Evolutionary conservation across 2,329 filamentous ascomycete species (phyloP).

Genomic region (Claviceps pazoutovae): DNA sequence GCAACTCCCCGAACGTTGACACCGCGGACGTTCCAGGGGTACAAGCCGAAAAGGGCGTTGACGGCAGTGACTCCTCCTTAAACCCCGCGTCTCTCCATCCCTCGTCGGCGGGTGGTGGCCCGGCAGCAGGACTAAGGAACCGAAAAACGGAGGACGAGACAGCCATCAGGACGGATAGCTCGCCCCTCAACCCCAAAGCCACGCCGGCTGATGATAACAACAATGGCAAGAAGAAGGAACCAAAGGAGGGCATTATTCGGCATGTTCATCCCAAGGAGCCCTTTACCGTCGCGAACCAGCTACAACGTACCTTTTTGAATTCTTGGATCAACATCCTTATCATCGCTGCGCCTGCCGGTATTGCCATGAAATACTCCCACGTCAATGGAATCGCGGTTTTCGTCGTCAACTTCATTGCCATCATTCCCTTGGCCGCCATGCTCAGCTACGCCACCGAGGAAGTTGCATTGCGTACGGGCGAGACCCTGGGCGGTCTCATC

Average conservation of each 20-base stretch:
- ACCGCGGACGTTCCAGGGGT: conserved; percentile 11
- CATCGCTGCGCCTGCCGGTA: conserved; percentile 64
- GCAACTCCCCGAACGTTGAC: conserved; percentile 14
- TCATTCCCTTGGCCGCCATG: conserved; percentile 77
- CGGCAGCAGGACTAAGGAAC: conserved; percentile 16
- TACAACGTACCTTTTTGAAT: conserved; percentile 61
- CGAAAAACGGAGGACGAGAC: conserved; percentile 16
- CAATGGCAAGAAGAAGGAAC: conserved; percentile 16
- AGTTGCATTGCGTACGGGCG: conserved; percentile 66
- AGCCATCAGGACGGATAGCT: conserved; percentile 5
- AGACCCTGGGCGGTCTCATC: conserved; percentile 75
- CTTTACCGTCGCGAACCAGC: conserved; percentile 49
- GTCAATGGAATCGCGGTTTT: conserved; percentile 55
- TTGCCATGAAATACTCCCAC: conserved; percentile 53
- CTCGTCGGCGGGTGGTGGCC: conserved; percentile 10
- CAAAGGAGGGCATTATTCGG: conserved; percentile 28
- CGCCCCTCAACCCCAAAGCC: not conserved
- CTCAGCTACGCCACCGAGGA: conserved; percentile 84
- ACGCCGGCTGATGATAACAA: conserved; percentile 14
- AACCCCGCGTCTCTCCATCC: conserved; percentile 11
- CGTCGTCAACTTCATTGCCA: conserved; percentile 85
- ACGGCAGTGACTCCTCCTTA: conserved; percentile 5
- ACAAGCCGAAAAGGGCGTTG: conserved; percentile 10
- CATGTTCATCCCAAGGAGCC: conserved; percentile 35
- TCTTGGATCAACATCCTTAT: conserved; percentile 82